Conservation (phyloP, 1,139 yeast species). For the Saccharomyces hybrid region DNA sequence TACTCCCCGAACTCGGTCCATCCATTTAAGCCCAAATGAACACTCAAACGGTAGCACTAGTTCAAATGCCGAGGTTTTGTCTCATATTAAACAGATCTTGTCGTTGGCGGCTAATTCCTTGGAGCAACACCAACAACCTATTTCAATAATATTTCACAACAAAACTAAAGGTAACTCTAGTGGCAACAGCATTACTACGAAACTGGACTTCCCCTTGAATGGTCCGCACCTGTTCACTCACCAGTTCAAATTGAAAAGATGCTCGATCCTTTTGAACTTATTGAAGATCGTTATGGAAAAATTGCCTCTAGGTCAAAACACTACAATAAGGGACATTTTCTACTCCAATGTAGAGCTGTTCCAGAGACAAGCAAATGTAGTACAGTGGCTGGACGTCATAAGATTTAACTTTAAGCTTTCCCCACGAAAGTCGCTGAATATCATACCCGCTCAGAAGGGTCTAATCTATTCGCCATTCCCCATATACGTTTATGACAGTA, state of each 20-base stretch:
- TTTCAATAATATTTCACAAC: conserved; percentile 5
- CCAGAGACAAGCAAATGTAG: conserved; percentile 20
- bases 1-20: neutral
- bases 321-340: conserved; percentile 31
- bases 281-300: conserved; percentile 11
- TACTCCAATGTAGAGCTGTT: conserved; percentile 31
- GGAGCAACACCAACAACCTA: conserved; percentile 8
- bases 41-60: neutral
- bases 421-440: conserved; percentile 16
- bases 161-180: neutral
- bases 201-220: neutral
- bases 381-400: conserved; percentile 19
- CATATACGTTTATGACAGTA: conserved; percentile 6
- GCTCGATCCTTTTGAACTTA: conserved; percentile 15
- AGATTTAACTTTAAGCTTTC: conserved; percentile 15
- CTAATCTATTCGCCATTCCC: conserved; percentile 19
- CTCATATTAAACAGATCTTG: conserved; percentile 9
- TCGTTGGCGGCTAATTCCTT: conserved; percentile 8
- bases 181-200: conserved; percentile 5
- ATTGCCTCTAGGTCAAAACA: conserved; percentile 7
- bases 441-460: conserved; percentile 33
- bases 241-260: conserved; percentile 5
- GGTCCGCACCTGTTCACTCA: neutral
- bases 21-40: neutral
- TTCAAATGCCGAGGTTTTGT: conserved; percentile 4